Conservation (phyloP, 345 rosid species). For the Populus simonii region DNA sequence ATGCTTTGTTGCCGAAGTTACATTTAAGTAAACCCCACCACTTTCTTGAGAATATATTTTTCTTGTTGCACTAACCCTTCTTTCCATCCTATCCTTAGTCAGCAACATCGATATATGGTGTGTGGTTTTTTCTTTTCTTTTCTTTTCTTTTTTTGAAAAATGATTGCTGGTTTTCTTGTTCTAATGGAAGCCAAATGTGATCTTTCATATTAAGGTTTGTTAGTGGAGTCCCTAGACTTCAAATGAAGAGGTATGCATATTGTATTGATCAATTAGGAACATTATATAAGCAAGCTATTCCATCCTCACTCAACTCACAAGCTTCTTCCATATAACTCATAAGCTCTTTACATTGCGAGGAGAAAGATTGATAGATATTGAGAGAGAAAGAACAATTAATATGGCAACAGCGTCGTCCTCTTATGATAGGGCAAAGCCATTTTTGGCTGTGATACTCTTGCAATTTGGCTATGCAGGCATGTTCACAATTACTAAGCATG, state of each 20-base stretch:
- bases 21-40: slow-evolving; percentile 17
- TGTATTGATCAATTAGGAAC: background rate
- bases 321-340: background rate
- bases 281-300: background rate
- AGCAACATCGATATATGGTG: background rate
- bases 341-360: background rate
- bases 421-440: slow-evolving; percentile 39
- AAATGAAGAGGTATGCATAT: slow-evolving; percentile 19
- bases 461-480: slow-evolving; percentile 61
- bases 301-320: background rate
- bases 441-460: slow-evolving; percentile 45
- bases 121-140: background rate
- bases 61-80: background rate
- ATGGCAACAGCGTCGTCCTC: background rate
- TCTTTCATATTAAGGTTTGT: background rate
- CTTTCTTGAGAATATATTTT: background rate
- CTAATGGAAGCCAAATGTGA: background rate
- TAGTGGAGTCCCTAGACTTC: slow-evolving; percentile 39
- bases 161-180: background rate
- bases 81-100: background rate
- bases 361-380: background rate
- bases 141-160: background rate
- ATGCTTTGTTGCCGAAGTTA: background rate
- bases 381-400: background rate
- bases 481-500: slow-evolving; percentile 50